These are phyloP conservation scores for Suillus sp. DNA, from an alignment of 768 basidiomycete genomes.

Conservation along the genomic window DNA sequence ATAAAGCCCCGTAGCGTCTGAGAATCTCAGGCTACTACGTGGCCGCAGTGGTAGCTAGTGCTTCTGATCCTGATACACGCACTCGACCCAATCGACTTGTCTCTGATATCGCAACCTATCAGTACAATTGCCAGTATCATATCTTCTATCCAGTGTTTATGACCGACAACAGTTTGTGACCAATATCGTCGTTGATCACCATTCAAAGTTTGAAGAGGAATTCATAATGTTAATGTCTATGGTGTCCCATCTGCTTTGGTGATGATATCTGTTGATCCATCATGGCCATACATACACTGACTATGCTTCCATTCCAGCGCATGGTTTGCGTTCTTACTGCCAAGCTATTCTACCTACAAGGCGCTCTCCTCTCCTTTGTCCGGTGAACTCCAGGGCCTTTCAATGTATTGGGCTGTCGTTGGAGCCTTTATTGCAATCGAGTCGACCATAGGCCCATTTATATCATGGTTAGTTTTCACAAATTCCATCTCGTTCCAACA, in stretches of 20 bases:
- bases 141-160: not conserved
- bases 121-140: not conserved
- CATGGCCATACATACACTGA: conserved; percentile 7
- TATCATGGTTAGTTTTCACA: conserved; percentile 56
- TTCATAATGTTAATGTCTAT: conserved; percentile 50
- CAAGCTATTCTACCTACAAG: conserved; percentile 68
- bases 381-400: conserved; percentile 58
- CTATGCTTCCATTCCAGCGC: conserved; percentile 43
- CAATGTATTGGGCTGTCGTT: conserved; percentile 66
- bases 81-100: not conserved
- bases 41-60: not conserved
- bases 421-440: conserved; percentile 63
- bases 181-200: not conserved
- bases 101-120: not conserved
- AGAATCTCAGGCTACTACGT: not conserved
- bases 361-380: conserved; percentile 54
- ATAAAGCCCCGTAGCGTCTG: not conserved
- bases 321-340: conserved; percentile 71
- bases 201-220: not conserved
- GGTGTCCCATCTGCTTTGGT: conserved; percentile 54
- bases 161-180: not conserved
- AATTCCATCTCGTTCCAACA: not conserved
- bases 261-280: conserved; percentile 9
- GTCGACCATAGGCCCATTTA: conserved; percentile 60
- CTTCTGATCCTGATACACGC: not conserved